Conservation (phyloP, 805 yeast species). For the Metschnikowia similis region DNA sequence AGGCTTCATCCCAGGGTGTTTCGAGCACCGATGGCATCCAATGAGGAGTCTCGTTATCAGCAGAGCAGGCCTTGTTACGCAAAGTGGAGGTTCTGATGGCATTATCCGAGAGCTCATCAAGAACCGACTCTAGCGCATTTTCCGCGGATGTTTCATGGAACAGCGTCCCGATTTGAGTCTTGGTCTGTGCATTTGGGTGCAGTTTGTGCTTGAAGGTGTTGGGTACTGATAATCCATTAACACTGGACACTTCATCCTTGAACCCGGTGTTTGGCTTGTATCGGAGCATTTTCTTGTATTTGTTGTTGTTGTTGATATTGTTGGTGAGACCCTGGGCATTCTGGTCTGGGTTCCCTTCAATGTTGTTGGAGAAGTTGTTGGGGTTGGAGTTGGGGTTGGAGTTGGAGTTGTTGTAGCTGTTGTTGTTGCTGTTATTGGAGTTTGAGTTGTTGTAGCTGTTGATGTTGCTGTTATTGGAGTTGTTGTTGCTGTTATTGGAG, state of each 20-base stretch:
- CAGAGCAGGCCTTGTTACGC: slow-evolving; percentile 1
- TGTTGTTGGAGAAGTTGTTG: too few relatives aligned
- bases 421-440: too few relatives aligned
- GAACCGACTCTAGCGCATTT: background rate
- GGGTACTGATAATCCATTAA: slow-evolving; percentile 31
- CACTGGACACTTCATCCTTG: slow-evolving; percentile 16
- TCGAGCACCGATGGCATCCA: slow-evolving; percentile 42
- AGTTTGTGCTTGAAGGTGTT: slow-evolving; percentile 43
- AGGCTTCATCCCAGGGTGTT: slow-evolving; percentile 30
- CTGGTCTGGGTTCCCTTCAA: too few relatives aligned
- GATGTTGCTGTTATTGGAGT: too few relatives aligned
- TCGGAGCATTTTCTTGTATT: slow-evolving; percentile 31
- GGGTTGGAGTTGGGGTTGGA: too few relatives aligned
- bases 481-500: too few relatives aligned
- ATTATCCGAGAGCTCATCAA: background rate
- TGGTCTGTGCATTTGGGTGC: slow-evolving; percentile 43
- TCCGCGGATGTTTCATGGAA: slow-evolving; percentile 7
- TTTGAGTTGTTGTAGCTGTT: background rate
- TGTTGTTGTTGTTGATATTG: slow-evolving; percentile 6
- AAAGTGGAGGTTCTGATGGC: slow-evolving; percentile 27
- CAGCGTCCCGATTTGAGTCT: slow-evolving; percentile 23
- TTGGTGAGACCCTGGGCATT: too few relatives aligned
- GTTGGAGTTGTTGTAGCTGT: too few relatives aligned
- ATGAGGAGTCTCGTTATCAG: slow-evolving; percentile 26
- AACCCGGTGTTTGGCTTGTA: slow-evolving; percentile 33